Base-by-base conservation (phyloP, 352 stramenopile species). In the Albugo candida region DNA sequence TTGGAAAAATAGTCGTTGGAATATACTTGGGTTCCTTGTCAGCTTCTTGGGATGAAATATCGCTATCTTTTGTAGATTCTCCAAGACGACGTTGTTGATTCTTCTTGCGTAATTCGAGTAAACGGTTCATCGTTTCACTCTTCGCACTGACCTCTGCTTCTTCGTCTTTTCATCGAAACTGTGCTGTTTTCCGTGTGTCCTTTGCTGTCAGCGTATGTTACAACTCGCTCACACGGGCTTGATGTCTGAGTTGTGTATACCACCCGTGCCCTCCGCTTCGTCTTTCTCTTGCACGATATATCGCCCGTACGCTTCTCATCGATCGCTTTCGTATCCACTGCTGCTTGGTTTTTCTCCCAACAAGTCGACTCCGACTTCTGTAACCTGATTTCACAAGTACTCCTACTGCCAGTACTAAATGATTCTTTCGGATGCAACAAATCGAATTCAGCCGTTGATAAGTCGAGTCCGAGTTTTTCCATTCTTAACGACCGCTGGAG, bases 401-500 rank as follows among this genome's bases (percentile, higher is more conserved):
- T 31, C 24, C 3, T n/a, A n/a, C n/a, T n/a, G n/a, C n/a, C n/a
- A n/a, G 24, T n/a, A 21, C 19, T 27, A n/a, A n/a, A n/a, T n/a
- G n/a, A n/a, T n/a, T 38, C 19, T 20, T 53, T 21, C 41, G 20
- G 21, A 56, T 80, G 67, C 12, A 81, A 55, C 18, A 89, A 60
- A 48, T 89, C 76, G 14, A 67, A 57, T 14, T 72, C 67, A 14
- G 64, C 59, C 0, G 61, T 51, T 2, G 70, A 65, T 14, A 89
- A 62, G 16, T 64, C 50, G 35, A 91, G 56, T 2, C 77, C 77
- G 16, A 73, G 73, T 48, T 87, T 85, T 39, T 86, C 62, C 10
- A 66, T 54, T 52, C 83, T 85, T 48, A 91, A 59, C 10, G 74
- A 81, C 34, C 73, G 72, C 58, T 84, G 83, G 18, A 87, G 58